Base-by-base conservation (phyloP, 805 yeast species). In the Saccharomycopsis vini region DNA sequence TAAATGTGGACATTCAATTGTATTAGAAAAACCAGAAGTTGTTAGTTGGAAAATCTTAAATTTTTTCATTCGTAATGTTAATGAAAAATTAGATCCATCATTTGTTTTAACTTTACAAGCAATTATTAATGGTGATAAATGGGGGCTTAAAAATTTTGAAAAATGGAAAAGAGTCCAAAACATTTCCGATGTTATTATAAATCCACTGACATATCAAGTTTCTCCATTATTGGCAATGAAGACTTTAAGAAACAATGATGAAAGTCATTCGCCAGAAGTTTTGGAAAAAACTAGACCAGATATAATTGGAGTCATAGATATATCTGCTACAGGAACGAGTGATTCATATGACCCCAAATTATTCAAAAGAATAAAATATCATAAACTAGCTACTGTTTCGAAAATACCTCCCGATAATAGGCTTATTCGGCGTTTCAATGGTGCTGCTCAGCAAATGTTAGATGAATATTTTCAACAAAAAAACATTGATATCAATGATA, bases 321-420 rank as follows among this genome's bases (percentile, higher is more conserved):
- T 82, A 21, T 79, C 88, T 1, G 74, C 78, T 0, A 79, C 75
- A 49, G 45, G 45, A 6, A 42, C 49, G 12, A 60, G 69, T 9
- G 89, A 89, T 3, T 82, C 88, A 0, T 82, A 82, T 55, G 77
- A 75, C 45, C 88, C 89, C 0, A 50, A 58, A 19, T 61, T 75
- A 18, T 77, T 82, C 53, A 36, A 59, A 16, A 58, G 71, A 13
- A 71, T 83, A 51, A 64, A 64, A 44, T 82, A 82, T 62, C 68
- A 75, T 60, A 82, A 83, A 61, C 77, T 79, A 59, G 81, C 88
- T 26, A 82, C 90, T 1, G 88, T 82, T 31, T 78, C 87, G 3
- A 82, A 82, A 57, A 77, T 81, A 23, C 84, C 81, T 1, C 90
- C 90, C 0, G 81, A 79, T 50, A 67, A 67, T 38, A 60, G 66